Base-by-base conservation (phyloP, 2,329 filamentous ascomycete genomes). In the Lachnellula suecica region DNA sequence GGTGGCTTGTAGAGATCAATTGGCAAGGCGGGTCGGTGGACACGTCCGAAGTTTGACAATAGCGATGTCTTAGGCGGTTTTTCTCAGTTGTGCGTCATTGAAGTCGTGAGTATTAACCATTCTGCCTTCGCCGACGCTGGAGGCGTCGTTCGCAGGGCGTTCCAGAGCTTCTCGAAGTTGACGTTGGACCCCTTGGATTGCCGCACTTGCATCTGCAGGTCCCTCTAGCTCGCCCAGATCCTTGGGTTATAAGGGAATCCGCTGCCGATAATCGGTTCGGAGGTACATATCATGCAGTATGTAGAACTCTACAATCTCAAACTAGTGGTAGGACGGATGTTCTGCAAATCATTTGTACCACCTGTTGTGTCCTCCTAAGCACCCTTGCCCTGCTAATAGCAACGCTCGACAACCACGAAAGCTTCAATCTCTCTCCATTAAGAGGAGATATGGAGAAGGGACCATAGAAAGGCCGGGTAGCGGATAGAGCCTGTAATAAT, bases 301-400 rank as follows among this genome's bases (percentile, higher is more conserved):
- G 40, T n/a, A n/a, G n/a, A n/a, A n/a, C n/a, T n/a, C n/a, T n/a
- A n/a, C n/a, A n/a, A n/a, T n/a, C n/a, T n/a, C n/a, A n/a, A n/a
- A n/a, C n/a, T n/a, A n/a, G 15, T 25, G 43, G 34, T 37, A 47
- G 44, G 40, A 40, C 22, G 49, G 49, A 45, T 25, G 25, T 51
- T 22, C 45, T 53, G 51, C 53, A 46, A 56, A 58, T 53, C 53
- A 58, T 58, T 22, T 49, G 48, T 49, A 52, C 42, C 15, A 20
- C 15, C 8, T 19, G 9, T n/a, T 34, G 17, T n/a, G n/a, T n/a
- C 40, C 22, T 42, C 20, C 40, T 8, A 42, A 7, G 40, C 40
- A 42, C 24, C 20, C 20, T 42, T 13, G 40, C 23, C 20, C 40
- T 13, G 40, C 40, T 42, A 25, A 23, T 10, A 17, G 6, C 11